These are phyloP conservation scores for Vaccinium vitisidaea DNA, from an alignment of 148 eudicot genomes.

Conservation along the genomic window DNA sequence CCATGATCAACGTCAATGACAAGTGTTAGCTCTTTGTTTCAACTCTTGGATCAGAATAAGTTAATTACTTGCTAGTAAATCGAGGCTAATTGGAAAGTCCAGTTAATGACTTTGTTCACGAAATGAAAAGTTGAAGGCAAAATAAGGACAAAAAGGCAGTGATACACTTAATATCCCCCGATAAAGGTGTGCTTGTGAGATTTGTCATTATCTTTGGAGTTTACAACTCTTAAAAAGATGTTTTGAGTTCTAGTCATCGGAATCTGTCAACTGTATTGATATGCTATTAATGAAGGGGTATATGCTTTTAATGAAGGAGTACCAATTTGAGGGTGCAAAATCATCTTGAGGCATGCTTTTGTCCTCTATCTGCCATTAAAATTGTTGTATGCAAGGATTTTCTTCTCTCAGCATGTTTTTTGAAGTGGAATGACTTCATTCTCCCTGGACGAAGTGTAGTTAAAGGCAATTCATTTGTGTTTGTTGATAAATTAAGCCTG, in stretches of 20 bases:
- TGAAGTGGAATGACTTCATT: not conserved
- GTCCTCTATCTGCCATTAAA: not conserved
- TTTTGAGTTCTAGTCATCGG: not conserved
- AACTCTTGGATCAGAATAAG: too few relatives aligned
- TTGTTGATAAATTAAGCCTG: not conserved
- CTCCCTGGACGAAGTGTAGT: not conserved
- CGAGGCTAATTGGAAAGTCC: too few relatives aligned
- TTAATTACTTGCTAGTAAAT: too few relatives aligned
- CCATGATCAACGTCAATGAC: too few relatives aligned
- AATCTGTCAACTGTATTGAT: not conserved
- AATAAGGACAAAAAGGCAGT: too few relatives aligned
- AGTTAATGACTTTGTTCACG: too few relatives aligned
- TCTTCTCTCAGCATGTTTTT: conserved; percentile 2
- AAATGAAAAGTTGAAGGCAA: too few relatives aligned
- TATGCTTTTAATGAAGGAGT: too few relatives aligned
- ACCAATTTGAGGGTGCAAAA: not conserved
- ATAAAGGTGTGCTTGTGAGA: too few relatives aligned
- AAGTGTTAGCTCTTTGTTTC: too few relatives aligned
- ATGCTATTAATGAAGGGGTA: not conserved
- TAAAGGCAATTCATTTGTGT: not conserved
- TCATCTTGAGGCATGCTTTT: not conserved
- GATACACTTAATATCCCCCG: too few relatives aligned
- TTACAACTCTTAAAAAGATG: not conserved
- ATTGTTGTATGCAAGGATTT: not conserved
- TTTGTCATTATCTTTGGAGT: too few relatives aligned